Evolutionary conservation across 208 protist species (phyloP).

Genomic region (Leishmania arabica): DNA sequence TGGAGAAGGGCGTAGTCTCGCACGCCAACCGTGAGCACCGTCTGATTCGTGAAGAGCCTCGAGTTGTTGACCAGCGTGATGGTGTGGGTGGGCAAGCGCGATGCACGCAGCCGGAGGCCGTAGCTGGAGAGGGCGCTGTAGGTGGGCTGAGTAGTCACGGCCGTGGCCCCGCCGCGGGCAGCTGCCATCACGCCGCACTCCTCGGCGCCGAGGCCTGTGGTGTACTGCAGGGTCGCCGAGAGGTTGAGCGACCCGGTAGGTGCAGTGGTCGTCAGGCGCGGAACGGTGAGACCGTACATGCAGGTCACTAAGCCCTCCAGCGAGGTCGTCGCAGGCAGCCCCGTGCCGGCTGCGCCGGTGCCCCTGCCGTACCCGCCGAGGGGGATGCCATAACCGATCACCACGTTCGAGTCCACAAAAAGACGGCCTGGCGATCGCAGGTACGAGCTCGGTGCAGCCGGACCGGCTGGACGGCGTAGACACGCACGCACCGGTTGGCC

Average conservation of each 20-base stretch:
- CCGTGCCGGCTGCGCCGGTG: not conserved
- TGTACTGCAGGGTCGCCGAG: conserved; percentile 18
- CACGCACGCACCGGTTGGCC: not conserved
- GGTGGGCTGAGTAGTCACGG: conserved; percentile 1
- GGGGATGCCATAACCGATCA: not conserved
- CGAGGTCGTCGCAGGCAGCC: conserved; percentile 2
- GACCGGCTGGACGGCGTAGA: not conserved
- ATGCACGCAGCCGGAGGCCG: conserved; percentile 9
- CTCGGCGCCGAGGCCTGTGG: conserved; percentile 26
- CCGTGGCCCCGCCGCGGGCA: not conserved
- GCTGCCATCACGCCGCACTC: conserved; percentile 16
- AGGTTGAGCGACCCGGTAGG: not conserved
- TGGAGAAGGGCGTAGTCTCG: conserved; percentile 22
- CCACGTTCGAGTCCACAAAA: conserved; percentile 10
- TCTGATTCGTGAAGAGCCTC: conserved; percentile 20
- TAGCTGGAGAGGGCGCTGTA: conserved; percentile 15
- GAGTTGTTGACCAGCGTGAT: conserved; percentile 21
- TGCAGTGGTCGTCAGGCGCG: not conserved
- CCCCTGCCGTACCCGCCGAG: conserved; percentile 22
- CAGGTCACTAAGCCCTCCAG: conserved; percentile 8
- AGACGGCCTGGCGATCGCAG: conserved; percentile 4
- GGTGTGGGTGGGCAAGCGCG: not conserved
- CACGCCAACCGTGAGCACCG: conserved; percentile 20
- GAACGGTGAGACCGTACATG: conserved; percentile 19
- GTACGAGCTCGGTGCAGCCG: not conserved